phyloP scores from a whole-genome alignment of 495 filamentous ascomycete species.

The Saxophila tyrrhenica region DNA sequence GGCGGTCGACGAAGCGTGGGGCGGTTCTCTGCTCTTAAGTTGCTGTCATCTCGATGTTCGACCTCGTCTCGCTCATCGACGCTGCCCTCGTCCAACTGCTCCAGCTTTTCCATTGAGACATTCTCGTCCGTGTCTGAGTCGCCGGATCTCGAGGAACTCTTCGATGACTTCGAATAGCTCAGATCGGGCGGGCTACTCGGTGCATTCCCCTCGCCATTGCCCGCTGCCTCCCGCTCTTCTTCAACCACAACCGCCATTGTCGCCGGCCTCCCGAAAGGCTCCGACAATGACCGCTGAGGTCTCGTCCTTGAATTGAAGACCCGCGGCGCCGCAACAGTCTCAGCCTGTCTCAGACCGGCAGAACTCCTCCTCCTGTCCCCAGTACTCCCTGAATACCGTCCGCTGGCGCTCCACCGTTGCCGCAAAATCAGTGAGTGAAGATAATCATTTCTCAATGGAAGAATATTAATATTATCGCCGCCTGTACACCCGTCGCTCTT shows the following conservation, averaged over 20 bases:
- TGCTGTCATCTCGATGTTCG: constrained; percentile 34
- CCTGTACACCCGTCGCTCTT: not conserved
- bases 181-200: constrained; percentile 77
- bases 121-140: constrained; percentile 44
- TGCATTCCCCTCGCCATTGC: constrained; percentile 35
- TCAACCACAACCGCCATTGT: constrained; percentile 10
- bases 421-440: constrained; percentile 10
- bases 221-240: constrained; percentile 1
- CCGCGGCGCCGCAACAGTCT: not conserved
- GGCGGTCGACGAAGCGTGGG: constrained; percentile 18
- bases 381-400: not conserved
- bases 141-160: constrained; percentile 71
- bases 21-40: constrained; percentile 30
- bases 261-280: constrained; percentile 2
- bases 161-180: constrained; percentile 76
- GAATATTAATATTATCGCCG: not conserved
- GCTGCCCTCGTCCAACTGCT: constrained; percentile 88
- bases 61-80: constrained; percentile 48
- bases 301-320: constrained; percentile 3
- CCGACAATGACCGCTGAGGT: not conserved
- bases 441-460: constrained; percentile 3
- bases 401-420: not conserved
- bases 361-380: not conserved
- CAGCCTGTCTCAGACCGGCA: constrained; percentile 5
- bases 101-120: constrained; percentile 21